Evolutionary conservation across 257 asterid genomes (phyloP).

Genomic region (Ligustrum vulgare): DNA sequence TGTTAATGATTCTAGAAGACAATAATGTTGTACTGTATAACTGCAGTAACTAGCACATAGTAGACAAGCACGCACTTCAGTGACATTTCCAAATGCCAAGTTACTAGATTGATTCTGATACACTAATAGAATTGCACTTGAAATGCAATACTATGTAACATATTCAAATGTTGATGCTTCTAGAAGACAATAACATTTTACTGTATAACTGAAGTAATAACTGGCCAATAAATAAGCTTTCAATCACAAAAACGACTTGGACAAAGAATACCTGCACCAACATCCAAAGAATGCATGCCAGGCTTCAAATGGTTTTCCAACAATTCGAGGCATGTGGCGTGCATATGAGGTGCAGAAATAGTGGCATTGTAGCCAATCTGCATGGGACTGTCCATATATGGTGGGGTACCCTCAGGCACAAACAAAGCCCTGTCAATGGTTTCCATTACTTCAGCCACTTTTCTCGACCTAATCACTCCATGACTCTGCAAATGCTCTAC

Average conservation of each 20-base stretch:
- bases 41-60: neutral
- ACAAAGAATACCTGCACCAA: slow-evolving; percentile 74
- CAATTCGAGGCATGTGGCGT: slow-evolving; percentile 88
- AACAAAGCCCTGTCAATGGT: slow-evolving; percentile 80
- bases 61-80: neutral
- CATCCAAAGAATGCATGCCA: slow-evolving; percentile 87
- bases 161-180: neutral
- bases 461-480: slow-evolving; percentile 57
- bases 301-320: slow-evolving; percentile 83
- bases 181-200: neutral
- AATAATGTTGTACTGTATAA: no score
- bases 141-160: neutral
- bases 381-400: slow-evolving; percentile 78
- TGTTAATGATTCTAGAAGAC: no score
- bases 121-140: neutral
- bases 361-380: slow-evolving; percentile 88
- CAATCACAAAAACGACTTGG: neutral
- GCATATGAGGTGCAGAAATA: slow-evolving; percentile 98
- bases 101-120: no score
- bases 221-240: neutral
- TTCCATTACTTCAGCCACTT: slow-evolving; percentile 79
- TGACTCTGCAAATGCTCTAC: slow-evolving; percentile 50
- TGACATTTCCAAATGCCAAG: neutral
- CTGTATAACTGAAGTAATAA: neutral
- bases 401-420: slow-evolving; percentile 78